Conservation (phyloP, 2,329 filamentous ascomycete genomes). For the Fusarium buxicola region DNA sequence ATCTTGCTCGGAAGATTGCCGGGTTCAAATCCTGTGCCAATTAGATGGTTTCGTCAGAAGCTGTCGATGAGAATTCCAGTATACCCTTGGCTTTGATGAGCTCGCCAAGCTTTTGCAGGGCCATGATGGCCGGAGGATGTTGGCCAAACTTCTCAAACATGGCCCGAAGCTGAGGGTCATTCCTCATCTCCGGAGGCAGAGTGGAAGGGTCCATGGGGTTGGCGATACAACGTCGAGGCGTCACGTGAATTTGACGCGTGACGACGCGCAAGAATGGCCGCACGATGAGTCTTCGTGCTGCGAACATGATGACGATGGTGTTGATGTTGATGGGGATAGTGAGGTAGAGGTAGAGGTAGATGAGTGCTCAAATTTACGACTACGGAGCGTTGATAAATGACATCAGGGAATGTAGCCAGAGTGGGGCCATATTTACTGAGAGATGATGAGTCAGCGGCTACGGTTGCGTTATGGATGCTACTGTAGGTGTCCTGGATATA, state of each 20-base stretch:
- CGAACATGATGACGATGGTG: constrained; percentile 38
- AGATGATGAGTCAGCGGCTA: too few relatives aligned
- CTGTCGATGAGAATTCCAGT: accelerated
- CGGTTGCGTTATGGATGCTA: too few relatives aligned
- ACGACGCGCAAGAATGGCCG: constrained; percentile 23
- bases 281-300: constrained; percentile 20
- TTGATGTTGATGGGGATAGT: too few relatives aligned
- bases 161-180: constrained; percentile 36
- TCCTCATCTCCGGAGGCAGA: constrained; percentile 37
- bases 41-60: not conserved
- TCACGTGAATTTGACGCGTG: constrained; percentile 29
- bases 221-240: constrained; percentile 22
- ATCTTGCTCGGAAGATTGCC: constrained; percentile 39
- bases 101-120: constrained; percentile 37
- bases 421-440: too few relatives aligned
- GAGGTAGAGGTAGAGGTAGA: too few relatives aligned
- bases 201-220: constrained; percentile 32
- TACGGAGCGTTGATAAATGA: too few relatives aligned
- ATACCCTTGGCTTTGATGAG: constrained; percentile 37
- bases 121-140: constrained; percentile 35
- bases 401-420: too few relatives aligned
- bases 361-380: too few relatives aligned
- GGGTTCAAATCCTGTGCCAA: constrained; percentile 30
- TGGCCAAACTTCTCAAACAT: constrained; percentile 38
- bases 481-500: too few relatives aligned